Percentiles rank a stretch among this genome's conserved stretches.
phyloP scores from a whole-genome alignment of 1,139 yeast genomes.

The Lodderomyces elongisporus region DNA sequence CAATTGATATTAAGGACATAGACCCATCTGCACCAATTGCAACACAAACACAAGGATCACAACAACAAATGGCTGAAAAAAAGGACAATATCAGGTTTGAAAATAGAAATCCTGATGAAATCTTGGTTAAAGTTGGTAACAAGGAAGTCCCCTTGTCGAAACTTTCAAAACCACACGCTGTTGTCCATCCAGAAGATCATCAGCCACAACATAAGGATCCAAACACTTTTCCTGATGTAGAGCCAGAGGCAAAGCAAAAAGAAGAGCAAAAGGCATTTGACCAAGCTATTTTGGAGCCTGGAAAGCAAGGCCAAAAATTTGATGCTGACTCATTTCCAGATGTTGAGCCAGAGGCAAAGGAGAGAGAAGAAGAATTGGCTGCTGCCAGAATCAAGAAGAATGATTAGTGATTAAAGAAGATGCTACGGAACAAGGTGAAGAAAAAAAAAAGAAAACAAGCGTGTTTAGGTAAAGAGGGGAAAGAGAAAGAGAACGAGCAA shows the following conservation, averaged over 20 bases:
- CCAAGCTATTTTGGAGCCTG: conserved; percentile 21
- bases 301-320: conserved; percentile 21
- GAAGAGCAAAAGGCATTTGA: conserved; percentile 14
- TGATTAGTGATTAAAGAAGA: background rate
- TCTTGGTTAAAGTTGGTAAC: conserved; percentile 33
- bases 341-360: conserved; percentile 26
- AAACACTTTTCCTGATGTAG: conserved; percentile 21
- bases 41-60: conserved; percentile 7
- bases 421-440: no score
- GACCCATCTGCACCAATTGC: background rate
- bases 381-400: conserved; percentile 8
- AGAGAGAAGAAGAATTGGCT: conserved; percentile 19
- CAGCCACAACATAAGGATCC: conserved; percentile 18
- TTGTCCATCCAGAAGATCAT: conserved; percentile 22
- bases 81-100: no score
- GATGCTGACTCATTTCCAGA: conserved; percentile 22
- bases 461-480: background rate
- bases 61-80: conserved; percentile 9
- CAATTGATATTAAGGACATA: background rate
- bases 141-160: conserved; percentile 31
- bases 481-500: background rate
- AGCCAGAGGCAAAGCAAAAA: conserved; percentile 23
- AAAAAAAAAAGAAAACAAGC: background rate
- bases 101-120: conserved; percentile 16
- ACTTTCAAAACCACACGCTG: conserved; percentile 41